These are phyloP conservation scores for Acanthamoeba sp. DNA, from an alignment of 208 protist species.

Conservation along the genomic window DNA sequence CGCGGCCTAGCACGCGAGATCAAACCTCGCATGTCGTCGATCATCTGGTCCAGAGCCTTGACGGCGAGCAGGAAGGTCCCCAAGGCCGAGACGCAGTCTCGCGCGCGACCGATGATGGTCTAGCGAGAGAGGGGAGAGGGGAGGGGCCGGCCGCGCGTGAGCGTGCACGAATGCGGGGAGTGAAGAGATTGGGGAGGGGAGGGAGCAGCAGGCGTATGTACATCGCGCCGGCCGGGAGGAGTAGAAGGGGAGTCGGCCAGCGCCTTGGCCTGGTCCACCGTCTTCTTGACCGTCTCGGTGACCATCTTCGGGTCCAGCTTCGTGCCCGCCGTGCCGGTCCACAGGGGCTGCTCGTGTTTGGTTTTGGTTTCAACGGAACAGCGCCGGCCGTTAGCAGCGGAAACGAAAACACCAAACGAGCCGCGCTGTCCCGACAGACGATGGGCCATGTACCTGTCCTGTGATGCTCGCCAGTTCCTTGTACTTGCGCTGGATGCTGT, in stretches of 20 bases:
- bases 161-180: no score
- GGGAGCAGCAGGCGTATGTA: background rate
- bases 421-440: background rate
- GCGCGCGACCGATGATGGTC: background rate
- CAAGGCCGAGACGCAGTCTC: background rate
- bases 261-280: conserved; percentile 34
- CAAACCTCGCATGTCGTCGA: conserved; percentile 40
- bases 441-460: conserved; percentile 23
- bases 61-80: background rate
- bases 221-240: background rate
- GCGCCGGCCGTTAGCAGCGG: background rate
- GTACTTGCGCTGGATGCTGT: conserved; percentile 38
- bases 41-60: background rate
- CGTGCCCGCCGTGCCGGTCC: background rate
- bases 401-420: background rate
- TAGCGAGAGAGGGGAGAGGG: background rate
- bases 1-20: no score
- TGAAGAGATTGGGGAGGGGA: background rate
- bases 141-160: no score
- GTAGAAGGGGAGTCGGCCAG: background rate
- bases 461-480: conserved; percentile 54
- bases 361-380: background rate
- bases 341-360: background rate
- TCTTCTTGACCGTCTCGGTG: background rate
- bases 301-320: conserved; percentile 2